Percentiles rank a stretch among this genome's conserved stretches.
These are phyloP conservation scores for Wickerhamomyces rabaulensis DNA, from an alignment of 805 yeast genomes.

Conservation along the genomic window DNA sequence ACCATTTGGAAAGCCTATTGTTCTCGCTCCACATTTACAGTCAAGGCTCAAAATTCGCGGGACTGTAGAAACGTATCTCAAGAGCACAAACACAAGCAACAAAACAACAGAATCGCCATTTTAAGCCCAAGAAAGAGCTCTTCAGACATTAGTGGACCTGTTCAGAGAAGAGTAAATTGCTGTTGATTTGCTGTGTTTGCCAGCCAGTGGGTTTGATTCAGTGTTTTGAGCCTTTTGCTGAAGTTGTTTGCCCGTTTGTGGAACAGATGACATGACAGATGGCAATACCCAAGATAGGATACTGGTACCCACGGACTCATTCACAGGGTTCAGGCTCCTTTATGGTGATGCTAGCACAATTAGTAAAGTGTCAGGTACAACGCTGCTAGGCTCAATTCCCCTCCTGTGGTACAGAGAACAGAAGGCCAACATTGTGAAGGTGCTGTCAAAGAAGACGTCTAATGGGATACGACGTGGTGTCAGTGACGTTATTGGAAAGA, in stretches of 20 bases:
- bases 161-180: no score
- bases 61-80: no score
- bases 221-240: no score
- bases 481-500: neutral
- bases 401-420: constrained; percentile 44
- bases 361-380: constrained; percentile 40
- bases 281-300: neutral
- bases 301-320: constrained; percentile 47
- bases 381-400: constrained; percentile 57
- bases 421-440: constrained; percentile 21
- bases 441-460: constrained; percentile 9
- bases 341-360: constrained; percentile 47
- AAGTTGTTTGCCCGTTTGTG: neutral
- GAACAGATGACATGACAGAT: neutral
- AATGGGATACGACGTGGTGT: neutral
- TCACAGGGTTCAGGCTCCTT: constrained; percentile 54
- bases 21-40: no score
- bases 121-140: no score
- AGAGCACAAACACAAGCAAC: no score
- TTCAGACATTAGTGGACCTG: no score
- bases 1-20: no score
- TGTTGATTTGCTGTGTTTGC: no score
- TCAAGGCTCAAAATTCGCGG: no score
- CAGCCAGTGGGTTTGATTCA: no score
- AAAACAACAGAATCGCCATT: no score